Percentiles rank a stretch among this genome's conserved stretches.
Evolutionary conservation across 2,329 filamentous ascomycete genomes (phyloP).

Genomic region (Trichophyton schoenleinii): DNA sequence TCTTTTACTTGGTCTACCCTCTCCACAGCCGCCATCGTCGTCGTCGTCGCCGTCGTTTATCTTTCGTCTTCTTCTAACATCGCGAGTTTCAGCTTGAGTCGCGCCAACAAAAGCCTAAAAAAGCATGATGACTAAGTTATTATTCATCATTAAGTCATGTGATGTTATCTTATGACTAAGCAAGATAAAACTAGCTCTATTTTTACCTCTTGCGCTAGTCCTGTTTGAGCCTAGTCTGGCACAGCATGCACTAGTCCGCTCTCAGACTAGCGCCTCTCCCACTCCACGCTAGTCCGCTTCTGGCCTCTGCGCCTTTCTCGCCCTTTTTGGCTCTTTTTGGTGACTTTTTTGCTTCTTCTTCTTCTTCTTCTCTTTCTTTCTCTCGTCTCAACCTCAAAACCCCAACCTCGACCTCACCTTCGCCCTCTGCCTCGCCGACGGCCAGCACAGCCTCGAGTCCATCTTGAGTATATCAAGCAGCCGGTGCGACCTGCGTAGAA

Average conservation of each 20-base stretch:
- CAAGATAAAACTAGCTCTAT: background rate
- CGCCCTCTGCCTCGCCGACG: background rate
- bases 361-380: conserved; percentile 9
- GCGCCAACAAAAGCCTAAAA: background rate
- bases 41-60: background rate
- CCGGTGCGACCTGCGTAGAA: too few species aligned
- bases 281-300: background rate
- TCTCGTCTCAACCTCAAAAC: conserved; percentile 4
- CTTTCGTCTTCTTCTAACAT: background rate
- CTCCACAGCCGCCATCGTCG: too few species aligned
- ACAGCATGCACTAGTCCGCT: background rate
- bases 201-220: background rate
- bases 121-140: background rate
- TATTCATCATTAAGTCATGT: too few species aligned
- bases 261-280: background rate
- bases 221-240: background rate
- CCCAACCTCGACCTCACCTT: conserved; percentile 6
- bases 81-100: background rate
- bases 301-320: background rate
- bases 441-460: too few species aligned
- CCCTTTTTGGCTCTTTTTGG: background rate
- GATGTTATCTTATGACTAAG: background rate
- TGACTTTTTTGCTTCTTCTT: background rate
- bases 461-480: too few species aligned
- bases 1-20: too few species aligned